Base-by-base conservation (phyloP, 768 basidiomycete species). In the Pulveroboletus sp. region DNA sequence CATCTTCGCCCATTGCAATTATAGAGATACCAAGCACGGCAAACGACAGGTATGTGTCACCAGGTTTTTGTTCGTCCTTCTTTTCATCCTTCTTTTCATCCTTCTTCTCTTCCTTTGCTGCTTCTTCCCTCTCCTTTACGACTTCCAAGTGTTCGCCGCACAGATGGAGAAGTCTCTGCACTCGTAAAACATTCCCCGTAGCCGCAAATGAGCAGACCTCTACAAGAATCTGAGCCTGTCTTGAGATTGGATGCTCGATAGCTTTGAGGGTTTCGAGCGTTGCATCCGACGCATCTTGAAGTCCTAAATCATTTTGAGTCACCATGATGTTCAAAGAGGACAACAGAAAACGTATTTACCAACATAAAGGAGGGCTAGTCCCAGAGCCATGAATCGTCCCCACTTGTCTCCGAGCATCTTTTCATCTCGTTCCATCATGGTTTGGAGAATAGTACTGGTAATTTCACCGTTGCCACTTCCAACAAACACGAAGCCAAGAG, bases 1-100 rank as follows among this genome's bases (percentile, higher is more conserved):
- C 84, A 21, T 98, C 95, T 70, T 99, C 96, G 17, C 96, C 96
- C 93, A 98, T 97, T 5, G 96, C 85, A 39, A 98, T 89, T 51
- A 98, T 69, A 0, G 95, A 85, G 60, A 99, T 90, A 26, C 93
- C 96, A 49, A 98, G 76, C 28, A 95, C 93, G 14, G 95, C 90
- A 55, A 97, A 88, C 0, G 91, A 81, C 67, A 97, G 90, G 77
- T 89, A 91, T 28, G 85, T 85, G 57, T 92, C 89, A 52, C 90
- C 83, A 46, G 73, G 71, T 52, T 62, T 74, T 55, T 61, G 73
- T 58, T 74, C 63, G 41, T 78, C 75, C 28, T 80, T 82, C 52
- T 84, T 82, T 51, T 82, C 81, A 21, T 80, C 79, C 30, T 66
- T 60, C 45, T 84, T 82, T 43, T 83, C 81, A n/a, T 80, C 80